Conservation (phyloP, 2,329 filamentous ascomycete species). For the Fusarium sp. region DNA sequence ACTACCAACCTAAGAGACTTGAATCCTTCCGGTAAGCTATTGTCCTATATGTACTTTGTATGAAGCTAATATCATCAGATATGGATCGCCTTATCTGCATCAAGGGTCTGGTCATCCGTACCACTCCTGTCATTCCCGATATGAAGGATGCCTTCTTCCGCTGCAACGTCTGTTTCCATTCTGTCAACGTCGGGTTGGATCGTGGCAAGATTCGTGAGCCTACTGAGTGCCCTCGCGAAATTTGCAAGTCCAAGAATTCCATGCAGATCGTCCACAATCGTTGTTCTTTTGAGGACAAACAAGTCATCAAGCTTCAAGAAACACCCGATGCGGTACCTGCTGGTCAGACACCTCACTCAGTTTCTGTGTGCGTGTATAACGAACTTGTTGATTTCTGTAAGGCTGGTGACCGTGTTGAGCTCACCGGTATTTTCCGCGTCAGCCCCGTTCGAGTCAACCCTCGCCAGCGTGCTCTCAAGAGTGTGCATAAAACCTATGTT, state of each 20-base stretch:
- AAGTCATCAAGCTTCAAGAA: slow-evolving; percentile 98
- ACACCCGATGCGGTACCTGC: slow-evolving; percentile 95
- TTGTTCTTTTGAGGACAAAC: slow-evolving; percentile 94
- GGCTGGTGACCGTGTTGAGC: slow-evolving; percentile 93
- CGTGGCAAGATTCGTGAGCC: slow-evolving; percentile 96
- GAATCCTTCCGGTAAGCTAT: slow-evolving; percentile 79
- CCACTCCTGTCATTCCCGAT: slow-evolving; percentile 95
- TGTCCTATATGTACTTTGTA: not conserved
- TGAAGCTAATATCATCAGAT: slow-evolving; percentile 60
- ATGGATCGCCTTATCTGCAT: slow-evolving; percentile 97
- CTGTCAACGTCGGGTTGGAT: slow-evolving; percentile 89
- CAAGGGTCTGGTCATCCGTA: slow-evolving; percentile 95
- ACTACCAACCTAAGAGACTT: slow-evolving; percentile 93
- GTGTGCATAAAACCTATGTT: slow-evolving; percentile 97
- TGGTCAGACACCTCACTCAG: slow-evolving; percentile 96
- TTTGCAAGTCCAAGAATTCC: slow-evolving; percentile 88
- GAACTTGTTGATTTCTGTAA: slow-evolving; percentile 98
- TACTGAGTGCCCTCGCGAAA: slow-evolving; percentile 83
- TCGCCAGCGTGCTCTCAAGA: slow-evolving; percentile 90
- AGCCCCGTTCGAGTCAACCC: slow-evolving; percentile 95
- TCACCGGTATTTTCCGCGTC: slow-evolving; percentile 96
- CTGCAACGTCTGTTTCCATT: slow-evolving; percentile 92
- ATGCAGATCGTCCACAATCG: slow-evolving; percentile 99
- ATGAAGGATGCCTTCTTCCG: slow-evolving; percentile 99
- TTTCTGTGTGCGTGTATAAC: slow-evolving; percentile 95